A percentile compares a stretch with the other conserved stretches of the same genome.
phyloP scores from a whole-genome alignment of 306 rosid genomes.

The Carpinus fangiana region DNA sequence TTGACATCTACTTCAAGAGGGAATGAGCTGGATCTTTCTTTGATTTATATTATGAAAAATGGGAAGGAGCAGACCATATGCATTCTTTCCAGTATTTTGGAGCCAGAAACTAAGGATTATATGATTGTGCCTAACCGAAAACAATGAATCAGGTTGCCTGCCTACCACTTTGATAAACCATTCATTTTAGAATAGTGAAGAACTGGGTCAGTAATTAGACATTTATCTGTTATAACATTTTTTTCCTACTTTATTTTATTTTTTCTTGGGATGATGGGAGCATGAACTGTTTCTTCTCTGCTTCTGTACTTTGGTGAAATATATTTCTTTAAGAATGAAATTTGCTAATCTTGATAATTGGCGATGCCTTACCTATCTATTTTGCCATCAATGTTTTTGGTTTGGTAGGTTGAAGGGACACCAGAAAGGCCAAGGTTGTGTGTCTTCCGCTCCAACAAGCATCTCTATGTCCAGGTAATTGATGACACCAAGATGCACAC shows the following conservation, averaged over 20 bases:
- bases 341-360: conserved; percentile 17
- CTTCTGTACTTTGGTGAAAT: neutral
- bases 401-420: conserved; percentile 86
- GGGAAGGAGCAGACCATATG: neutral
- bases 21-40: neutral
- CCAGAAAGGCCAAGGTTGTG: conserved; percentile 88
- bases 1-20: conserved; percentile 1
- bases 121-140: neutral
- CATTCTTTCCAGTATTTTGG: neutral
- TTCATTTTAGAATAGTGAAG: neutral
- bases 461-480: conserved; percentile 88
- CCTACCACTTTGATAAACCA: neutral
- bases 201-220: neutral
- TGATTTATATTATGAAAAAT: neutral
- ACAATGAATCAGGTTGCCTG: neutral
- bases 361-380: conserved; percentile 7
- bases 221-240: neutral
- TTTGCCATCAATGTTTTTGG: conserved; percentile 22
- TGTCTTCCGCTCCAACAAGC: conserved; percentile 93
- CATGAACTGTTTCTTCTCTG: neutral
- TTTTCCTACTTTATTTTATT: neutral
- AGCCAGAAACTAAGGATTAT: neutral
- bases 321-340: neutral
- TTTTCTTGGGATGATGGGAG: conserved; percentile 2
- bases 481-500: conserved; percentile 95